Evolutionary conservation across 306 rosid species (phyloP), one percentile per base, ranked within the genome.

Genomic region (Inga oerstediana): DNA sequence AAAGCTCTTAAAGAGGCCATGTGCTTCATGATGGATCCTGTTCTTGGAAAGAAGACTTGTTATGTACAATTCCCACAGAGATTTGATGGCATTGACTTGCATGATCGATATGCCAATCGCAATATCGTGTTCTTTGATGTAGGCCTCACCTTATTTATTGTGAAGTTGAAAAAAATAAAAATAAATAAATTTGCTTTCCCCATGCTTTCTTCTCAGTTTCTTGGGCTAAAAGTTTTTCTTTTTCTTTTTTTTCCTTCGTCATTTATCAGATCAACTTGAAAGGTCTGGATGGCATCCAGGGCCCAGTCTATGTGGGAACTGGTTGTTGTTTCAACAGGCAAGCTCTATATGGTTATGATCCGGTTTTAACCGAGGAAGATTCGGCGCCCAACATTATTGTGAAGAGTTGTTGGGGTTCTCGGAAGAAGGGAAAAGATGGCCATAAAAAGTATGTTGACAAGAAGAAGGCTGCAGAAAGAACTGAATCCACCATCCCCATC

Each of bases 11-110:
- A 94, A 84, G 99, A 97, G 86, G 99, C 98, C 52, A 97, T 97
- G 99, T 97, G 98, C 90, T 97, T 97, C 93, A 89, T 97, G 99
- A 94, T 97, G 99, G 99, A 97, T 82, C 98, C 99, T 79, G 91
- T 88, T 37, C 77, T 71, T 85, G 98, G 98, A 80, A 97, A 88
- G 90, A 97, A 94, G 91, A 94, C 98, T 70, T 97, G 99, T 82
- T 97, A 97, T 85, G 98, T 97, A 46, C 99, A 97, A 84, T 97
- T 97, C 84, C 99, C 99, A 22, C 99, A 97, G 90, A 92, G 99
- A 74, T 97, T 97, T 43, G 99, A 97, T 79, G 99, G 99, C 90
- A 97, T 97, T 89, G 99, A 97, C 24, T 27, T 84, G 86, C 98
- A 94, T 10, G 99, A 97, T 97, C 97, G 99, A 94, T 97, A 97